Percentiles rank a stretch among this genome's conserved stretches.
These are phyloP conservation scores for Trametes pubescens DNA, from an alignment of 1,284 basidiomycete species.

Conservation along the genomic window DNA sequence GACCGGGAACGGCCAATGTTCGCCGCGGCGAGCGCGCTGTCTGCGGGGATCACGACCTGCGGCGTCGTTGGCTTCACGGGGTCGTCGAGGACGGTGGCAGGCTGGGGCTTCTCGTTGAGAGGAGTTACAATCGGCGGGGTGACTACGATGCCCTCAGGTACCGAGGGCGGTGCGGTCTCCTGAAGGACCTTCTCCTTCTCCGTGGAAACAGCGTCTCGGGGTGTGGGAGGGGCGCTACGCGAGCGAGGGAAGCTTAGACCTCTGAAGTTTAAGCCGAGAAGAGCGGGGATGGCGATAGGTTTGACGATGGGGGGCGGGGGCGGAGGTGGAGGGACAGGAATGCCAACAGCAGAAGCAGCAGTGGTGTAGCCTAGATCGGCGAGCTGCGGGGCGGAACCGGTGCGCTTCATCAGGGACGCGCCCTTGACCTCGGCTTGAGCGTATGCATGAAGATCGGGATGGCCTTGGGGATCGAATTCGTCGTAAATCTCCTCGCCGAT, in stretches of 20 bases:
- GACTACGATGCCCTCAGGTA: conserved; percentile 30
- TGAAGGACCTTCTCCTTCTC: conserved; percentile 25
- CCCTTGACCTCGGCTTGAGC: conserved; percentile 38
- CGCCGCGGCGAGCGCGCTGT: conserved; percentile 18
- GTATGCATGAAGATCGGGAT: conserved; percentile 63
- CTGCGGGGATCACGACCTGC: conserved; percentile 16
- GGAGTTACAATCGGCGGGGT: not conserved
- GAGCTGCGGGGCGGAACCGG: conserved; percentile 45
- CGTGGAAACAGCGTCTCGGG: conserved; percentile 40
- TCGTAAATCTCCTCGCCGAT: conserved; percentile 93
- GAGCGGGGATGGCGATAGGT: conserved; percentile 50
- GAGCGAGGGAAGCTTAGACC: conserved; percentile 48
- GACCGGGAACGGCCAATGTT: conserved; percentile 24
- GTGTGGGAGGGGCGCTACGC: conserved; percentile 65
- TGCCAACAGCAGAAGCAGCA: conserved; percentile 16
- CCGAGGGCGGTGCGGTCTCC: conserved; percentile 15
- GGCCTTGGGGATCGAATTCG: conserved; percentile 80
- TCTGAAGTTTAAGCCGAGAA: conserved; percentile 38
- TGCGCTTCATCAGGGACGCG: conserved; percentile 33
- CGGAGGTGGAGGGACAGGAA: conserved; percentile 28
- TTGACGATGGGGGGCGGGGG: conserved; percentile 45
- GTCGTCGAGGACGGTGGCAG: conserved; percentile 11
- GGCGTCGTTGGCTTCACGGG: conserved; percentile 7
- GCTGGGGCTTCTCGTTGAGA: conserved; percentile 8
- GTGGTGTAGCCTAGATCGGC: conserved; percentile 26